Evolutionary conservation across 257 asterid genomes (phyloP).

Genomic region (Solanum peruvianum): DNA sequence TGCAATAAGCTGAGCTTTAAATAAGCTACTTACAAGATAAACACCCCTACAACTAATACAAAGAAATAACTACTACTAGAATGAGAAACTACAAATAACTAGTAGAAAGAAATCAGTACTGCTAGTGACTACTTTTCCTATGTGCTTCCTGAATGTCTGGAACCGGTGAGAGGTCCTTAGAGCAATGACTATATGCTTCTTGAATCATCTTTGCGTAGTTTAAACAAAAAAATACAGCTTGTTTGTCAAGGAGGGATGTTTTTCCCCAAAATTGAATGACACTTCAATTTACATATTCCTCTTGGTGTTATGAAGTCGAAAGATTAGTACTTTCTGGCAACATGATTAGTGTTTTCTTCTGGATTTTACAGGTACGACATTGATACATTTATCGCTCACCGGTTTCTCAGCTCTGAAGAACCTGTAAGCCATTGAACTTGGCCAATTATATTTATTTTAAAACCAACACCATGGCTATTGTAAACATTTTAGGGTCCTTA

Average conservation of each 20-base stretch:
- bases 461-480: background rate
- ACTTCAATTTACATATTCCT: background rate
- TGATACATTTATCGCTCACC: conserved; percentile 53
- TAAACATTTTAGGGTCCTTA: no score
- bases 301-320: background rate
- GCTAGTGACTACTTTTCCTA: background rate
- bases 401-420: conserved; percentile 48
- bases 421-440: conserved; percentile 47
- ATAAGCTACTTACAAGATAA: background rate
- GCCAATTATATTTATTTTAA: background rate
- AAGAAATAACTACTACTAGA: background rate
- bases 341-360: background rate
- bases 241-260: background rate
- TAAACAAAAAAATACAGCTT: background rate
- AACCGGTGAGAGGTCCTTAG: background rate
- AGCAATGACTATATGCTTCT: background rate
- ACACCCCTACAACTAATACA: background rate
- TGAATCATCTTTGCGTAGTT: background rate
- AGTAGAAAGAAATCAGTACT: background rate
- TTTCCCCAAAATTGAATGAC: background rate
- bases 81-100: background rate
- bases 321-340: background rate
- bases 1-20: background rate
- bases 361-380: conserved; percentile 70
- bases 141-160: background rate